These are phyloP conservation scores for Sporothrix humicola DNA, from an alignment of 2,329 filamentous ascomycete species.

Conservation along the genomic window DNA sequence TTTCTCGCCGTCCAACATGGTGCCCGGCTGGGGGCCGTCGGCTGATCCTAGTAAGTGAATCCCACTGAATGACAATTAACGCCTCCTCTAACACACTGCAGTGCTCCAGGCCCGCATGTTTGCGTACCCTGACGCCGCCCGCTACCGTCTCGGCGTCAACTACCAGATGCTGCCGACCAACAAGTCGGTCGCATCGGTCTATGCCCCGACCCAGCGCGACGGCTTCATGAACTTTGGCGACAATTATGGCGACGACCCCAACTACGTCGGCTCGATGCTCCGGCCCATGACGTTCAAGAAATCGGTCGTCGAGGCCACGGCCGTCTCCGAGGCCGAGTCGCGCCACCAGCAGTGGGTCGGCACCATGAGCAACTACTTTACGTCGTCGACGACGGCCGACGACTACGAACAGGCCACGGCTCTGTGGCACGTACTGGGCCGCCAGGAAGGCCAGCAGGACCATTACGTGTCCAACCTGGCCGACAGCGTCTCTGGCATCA, in stretches of 20 bases:
- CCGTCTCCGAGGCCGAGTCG: slow-evolving; percentile 45
- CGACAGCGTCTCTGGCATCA: slow-evolving; percentile 60
- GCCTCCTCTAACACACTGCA: slow-evolving; percentile 21
- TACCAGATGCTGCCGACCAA: slow-evolving; percentile 70
- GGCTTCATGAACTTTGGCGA: slow-evolving; percentile 73
- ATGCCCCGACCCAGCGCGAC: slow-evolving; percentile 74
- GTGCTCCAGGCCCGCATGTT: slow-evolving; percentile 66
- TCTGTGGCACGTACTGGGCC: slow-evolving; percentile 57
- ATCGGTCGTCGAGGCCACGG: slow-evolving; percentile 43
- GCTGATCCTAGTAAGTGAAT: slow-evolving; percentile 55
- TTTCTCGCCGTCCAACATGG: slow-evolving; percentile 68
- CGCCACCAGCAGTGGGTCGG: slow-evolving; percentile 56
- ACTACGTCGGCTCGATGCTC: slow-evolving; percentile 59
- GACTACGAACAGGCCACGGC: slow-evolving; percentile 59
- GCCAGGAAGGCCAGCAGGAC: slow-evolving; percentile 61
- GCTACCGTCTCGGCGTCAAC: slow-evolving; percentile 67
- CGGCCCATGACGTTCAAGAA: slow-evolving; percentile 50
- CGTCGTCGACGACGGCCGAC: slow-evolving; percentile 50
- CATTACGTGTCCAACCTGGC: slow-evolving; percentile 65
- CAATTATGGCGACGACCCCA: slow-evolving; percentile 66
- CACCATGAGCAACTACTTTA: slow-evolving; percentile 52
- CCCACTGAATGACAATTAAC: background rate
- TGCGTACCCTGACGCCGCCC: slow-evolving; percentile 66
- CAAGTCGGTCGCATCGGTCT: slow-evolving; percentile 58
- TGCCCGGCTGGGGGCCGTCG: slow-evolving; percentile 66